Evolutionary conservation across 2,329 filamentous ascomycete genomes (phyloP), one percentile per base, ranked within the genome.

Genomic region (Talaromyces atroroseus): DNA sequence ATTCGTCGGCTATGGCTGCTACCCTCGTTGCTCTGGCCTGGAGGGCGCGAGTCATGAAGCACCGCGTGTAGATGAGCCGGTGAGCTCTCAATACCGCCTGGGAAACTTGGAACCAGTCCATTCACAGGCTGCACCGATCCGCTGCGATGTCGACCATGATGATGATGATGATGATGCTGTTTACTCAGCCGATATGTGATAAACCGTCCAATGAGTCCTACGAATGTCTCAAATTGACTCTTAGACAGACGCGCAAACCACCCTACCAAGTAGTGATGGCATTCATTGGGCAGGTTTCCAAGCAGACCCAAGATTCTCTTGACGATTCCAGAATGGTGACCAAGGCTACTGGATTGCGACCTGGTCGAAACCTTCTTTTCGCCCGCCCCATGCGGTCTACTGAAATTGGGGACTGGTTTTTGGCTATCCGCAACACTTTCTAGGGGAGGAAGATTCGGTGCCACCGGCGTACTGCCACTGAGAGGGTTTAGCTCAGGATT

Each of bases 241-340:
- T 86, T 80, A 0, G 88, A 82, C 61, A 88, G 84, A 48, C 84
- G 82, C 12, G 88, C 84, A 64, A 95, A 85, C 90, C 90, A 96
- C 6, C 82, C 81, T 10, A 91, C 83, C 24, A 95, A 73, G 63
- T 88, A 83, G 54, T 87, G 85, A 64, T 95, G 91, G 62, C 88
- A 92, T 57, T 87, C 82, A 57, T 83, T 82, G 0, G 89, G 81
- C 12, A 89, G 78, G 68, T 95, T 90, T 1, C 90, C 87, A 23
- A 95, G 68, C 10, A 96, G 75, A 0, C 92, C 92, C 24, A 95
- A 71, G 40, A 95, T 85, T 38, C 92, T 83, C 70, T 96, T 96
- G 64, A 95, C 83, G 53, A 96, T 87, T 4, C 87, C 88, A 2
- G 89, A 91, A 71, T 95, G 88, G 58, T 89, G 83, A 1, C 86